Evolutionary conservation across 1,139 yeast genomes (phyloP).

Genomic region (Protomyces inouyei): DNA sequence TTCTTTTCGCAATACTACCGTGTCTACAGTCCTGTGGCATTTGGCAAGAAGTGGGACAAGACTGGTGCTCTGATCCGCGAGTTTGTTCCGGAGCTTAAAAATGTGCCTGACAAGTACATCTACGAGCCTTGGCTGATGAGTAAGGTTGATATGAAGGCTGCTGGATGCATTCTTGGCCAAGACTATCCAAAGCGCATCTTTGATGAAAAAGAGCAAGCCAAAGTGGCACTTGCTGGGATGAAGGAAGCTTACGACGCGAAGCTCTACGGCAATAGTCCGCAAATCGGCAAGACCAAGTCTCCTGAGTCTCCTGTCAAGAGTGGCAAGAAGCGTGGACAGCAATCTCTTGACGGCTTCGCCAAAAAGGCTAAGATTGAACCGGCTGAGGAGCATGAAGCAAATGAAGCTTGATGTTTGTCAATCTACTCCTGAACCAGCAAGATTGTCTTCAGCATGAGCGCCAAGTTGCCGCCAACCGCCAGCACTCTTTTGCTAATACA

Average conservation of each 20-base stretch:
- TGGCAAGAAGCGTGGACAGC: slow-evolving; percentile 14
- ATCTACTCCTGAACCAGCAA: neutral
- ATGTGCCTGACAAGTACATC: slow-evolving; percentile 26
- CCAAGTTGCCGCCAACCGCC: no score
- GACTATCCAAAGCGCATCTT: slow-evolving; percentile 22
- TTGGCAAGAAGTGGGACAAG: slow-evolving; percentile 24
- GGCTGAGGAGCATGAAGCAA: slow-evolving; percentile 10
- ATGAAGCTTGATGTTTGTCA: slow-evolving; percentile 5
- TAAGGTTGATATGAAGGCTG: slow-evolving; percentile 8
- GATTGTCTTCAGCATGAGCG: neutral
- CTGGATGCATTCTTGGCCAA: slow-evolving; percentile 11
- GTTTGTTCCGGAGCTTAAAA: slow-evolving; percentile 22
- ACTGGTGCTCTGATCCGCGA: slow-evolving; percentile 20
- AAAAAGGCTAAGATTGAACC: slow-evolving; percentile 13
- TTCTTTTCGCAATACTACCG: slow-evolving; percentile 25
- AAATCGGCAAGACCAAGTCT: neutral
- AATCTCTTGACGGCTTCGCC: slow-evolving; percentile 9
- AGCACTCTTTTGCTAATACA: neutral
- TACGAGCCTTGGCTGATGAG: slow-evolving; percentile 25
- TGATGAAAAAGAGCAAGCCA: slow-evolving; percentile 17
- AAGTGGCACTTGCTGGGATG: slow-evolving; percentile 18
- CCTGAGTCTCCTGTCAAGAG: neutral
- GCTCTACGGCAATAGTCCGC: slow-evolving; percentile 9
- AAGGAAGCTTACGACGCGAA: slow-evolving; percentile 16
- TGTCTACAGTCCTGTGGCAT: slow-evolving; percentile 24